phyloP scores from a whole-genome alignment of 2,329 filamentous ascomycete genomes.

The Fusarium lateritium region DNA sequence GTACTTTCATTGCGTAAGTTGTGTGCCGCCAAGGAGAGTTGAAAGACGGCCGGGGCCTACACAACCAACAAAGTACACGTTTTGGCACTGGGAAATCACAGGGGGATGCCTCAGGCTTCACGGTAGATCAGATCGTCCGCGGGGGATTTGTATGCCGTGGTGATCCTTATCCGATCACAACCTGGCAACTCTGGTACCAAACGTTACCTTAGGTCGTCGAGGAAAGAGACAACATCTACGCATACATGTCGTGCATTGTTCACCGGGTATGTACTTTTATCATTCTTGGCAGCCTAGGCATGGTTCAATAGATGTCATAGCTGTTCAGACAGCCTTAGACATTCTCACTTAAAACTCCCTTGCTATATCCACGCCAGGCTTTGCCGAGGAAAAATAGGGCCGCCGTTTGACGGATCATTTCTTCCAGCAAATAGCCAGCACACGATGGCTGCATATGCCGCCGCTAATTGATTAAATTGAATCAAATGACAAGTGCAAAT shows the following conservation, averaged over 20 bases:
- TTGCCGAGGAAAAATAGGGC: background rate
- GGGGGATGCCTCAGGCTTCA: conserved; percentile 45
- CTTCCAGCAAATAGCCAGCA: conserved; percentile 22
- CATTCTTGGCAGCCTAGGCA: conserved; percentile 28
- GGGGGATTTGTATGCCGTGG: conserved; percentile 38
- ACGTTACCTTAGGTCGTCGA: background rate
- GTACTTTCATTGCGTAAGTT: conserved; percentile 37
- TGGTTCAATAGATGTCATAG: conserved; percentile 8
- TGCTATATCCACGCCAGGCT: conserved; percentile 32
- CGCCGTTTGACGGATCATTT: conserved; percentile 31
- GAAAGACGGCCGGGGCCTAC: conserved; percentile 22
- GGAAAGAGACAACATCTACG: conserved; percentile 40
- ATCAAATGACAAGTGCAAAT: conserved; percentile 7
- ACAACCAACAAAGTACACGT: conserved; percentile 20
- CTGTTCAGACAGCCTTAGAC: conserved; percentile 6
- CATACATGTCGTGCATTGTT: conserved; percentile 10
- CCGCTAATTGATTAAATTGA: conserved; percentile 17
- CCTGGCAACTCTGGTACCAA: conserved; percentile 2
- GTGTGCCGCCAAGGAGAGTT: conserved; percentile 33
- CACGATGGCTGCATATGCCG: conserved; percentile 33
- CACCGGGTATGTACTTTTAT: conserved; percentile 29
- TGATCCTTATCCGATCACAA: conserved; percentile 39
- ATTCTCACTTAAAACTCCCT: conserved; percentile 5
- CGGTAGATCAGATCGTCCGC: conserved; percentile 46
- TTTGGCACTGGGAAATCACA: conserved; percentile 33